Conservation (phyloP, 352 stramenopile genomes). For the Phytophthora constricta region DNA sequence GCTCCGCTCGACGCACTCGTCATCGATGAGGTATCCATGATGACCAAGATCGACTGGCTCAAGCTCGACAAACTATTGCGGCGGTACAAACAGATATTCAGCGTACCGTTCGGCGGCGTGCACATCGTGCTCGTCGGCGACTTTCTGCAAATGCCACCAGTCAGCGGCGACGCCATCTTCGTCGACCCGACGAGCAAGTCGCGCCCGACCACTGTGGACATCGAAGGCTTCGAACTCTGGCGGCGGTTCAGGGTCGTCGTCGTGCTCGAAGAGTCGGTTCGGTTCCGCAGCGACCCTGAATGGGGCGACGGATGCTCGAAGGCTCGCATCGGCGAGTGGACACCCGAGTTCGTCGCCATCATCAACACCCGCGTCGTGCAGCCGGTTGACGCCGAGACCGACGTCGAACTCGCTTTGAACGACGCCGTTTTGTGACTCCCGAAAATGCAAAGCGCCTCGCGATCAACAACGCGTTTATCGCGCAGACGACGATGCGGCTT, state of each 20-base stretch:
- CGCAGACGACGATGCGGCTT: not conserved
- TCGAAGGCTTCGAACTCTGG: constrained; percentile 17
- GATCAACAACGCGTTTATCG: constrained; percentile 14
- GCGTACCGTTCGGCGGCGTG: not conserved
- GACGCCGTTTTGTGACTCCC: not conserved
- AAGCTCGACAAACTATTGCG: constrained; percentile 1
- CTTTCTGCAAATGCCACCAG: constrained; percentile 10
- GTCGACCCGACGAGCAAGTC: constrained; percentile 1
- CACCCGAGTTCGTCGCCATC: not conserved
- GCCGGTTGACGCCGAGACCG: not conserved
- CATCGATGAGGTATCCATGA: not conserved
- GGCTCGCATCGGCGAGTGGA: constrained; percentile 6
- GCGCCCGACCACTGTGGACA: not conserved
- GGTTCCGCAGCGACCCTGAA: constrained; percentile 1
- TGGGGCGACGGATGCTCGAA: constrained; percentile 3
- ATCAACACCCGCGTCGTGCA: constrained; percentile 12
- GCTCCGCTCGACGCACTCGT: not conserved
- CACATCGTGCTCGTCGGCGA: constrained; percentile 1
- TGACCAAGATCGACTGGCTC: constrained; percentile 2
- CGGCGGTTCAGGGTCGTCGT: not conserved
- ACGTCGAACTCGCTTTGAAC: not conserved
- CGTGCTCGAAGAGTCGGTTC: constrained; percentile 7
- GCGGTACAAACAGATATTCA: constrained; percentile 1
- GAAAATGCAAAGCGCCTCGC: constrained; percentile 2
- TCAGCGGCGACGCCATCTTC: not conserved